phyloP scores from a whole-genome alignment of 2,329 filamentous ascomycete genomes.

The Blastomyces percursus region DNA sequence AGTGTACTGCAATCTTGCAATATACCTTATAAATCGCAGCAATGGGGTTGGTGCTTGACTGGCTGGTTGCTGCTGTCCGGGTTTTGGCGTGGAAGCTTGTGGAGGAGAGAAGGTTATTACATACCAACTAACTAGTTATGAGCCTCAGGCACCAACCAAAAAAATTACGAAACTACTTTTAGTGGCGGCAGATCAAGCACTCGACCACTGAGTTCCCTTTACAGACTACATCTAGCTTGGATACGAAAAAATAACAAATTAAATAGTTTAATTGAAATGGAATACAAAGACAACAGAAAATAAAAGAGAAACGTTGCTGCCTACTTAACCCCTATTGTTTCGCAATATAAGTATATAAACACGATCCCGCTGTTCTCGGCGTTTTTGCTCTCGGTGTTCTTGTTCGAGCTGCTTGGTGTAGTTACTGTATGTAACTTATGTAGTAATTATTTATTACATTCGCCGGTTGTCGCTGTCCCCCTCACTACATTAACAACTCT shows the following conservation, averaged over 20 bases:
- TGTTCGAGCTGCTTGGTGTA: too few species aligned
- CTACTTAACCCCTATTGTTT: not conserved
- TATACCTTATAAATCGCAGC: not conserved
- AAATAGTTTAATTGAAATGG: not conserved
- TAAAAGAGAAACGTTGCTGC: not conserved
- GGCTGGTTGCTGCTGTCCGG: slow-evolving; percentile 1
- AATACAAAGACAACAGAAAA: not conserved
- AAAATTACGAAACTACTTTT: not conserved
- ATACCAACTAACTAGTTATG: too few species aligned
- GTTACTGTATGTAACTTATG: too few species aligned
- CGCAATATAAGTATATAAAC: not conserved
- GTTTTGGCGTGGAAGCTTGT: not conserved
- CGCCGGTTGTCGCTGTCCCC: too few species aligned
- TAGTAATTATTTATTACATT: too few species aligned
- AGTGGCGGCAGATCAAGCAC: not conserved
- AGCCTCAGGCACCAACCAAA: slow-evolving; percentile 3
- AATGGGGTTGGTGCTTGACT: not conserved
- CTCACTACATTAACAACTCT: too few species aligned
- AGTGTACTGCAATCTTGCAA: not conserved
- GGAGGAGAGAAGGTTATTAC: not conserved
- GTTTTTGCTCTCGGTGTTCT: too few species aligned
- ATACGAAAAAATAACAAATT: not conserved
- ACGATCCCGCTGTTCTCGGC: too few species aligned
- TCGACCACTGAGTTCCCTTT: too few species aligned
- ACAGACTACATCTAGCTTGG: too few species aligned